These are phyloP conservation scores for Fagopyrum tataricum DNA, from an alignment of 148 eudicot genomes.

Conservation along the genomic window DNA sequence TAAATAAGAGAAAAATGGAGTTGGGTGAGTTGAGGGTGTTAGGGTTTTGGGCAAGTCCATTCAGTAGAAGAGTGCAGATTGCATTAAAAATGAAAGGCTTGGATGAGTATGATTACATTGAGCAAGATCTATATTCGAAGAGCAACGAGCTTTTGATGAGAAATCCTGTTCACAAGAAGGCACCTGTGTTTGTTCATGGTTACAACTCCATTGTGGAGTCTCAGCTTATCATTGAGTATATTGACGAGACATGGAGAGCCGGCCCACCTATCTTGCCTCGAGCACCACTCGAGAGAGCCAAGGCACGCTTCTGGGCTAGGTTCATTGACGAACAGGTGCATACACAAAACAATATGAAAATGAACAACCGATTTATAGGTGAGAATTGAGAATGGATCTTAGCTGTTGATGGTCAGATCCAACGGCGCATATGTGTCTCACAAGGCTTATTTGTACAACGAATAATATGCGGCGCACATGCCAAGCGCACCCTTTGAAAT, in stretches of 20 bases:
- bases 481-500: too few relatives aligned
- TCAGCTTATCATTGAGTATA: slow-evolving; percentile 25
- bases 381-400: too few relatives aligned
- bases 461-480: too few relatives aligned
- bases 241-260: slow-evolving; percentile 27
- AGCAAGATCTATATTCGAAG: slow-evolving; percentile 24
- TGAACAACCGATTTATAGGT: too few relatives aligned
- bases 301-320: slow-evolving; percentile 16
- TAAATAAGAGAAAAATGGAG: neutral
- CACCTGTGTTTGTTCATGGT: slow-evolving; percentile 31
- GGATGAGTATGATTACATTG: slow-evolving; percentile 22
- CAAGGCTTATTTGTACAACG: too few relatives aligned
- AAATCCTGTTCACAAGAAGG: slow-evolving; percentile 32
- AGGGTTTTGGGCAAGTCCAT: slow-evolving; percentile 27
- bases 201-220: slow-evolving; percentile 22
- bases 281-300: slow-evolving; percentile 20
- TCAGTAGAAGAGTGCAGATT: slow-evolving; percentile 13
- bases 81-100: slow-evolving; percentile 30
- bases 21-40: slow-evolving; percentile 18
- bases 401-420: too few relatives aligned
- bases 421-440: too few relatives aligned
- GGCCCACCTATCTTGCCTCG: slow-evolving; percentile 20
- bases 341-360: too few relatives aligned
- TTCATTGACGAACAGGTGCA: slow-evolving; percentile 18
- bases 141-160: slow-evolving; percentile 19